Percentiles rank a stretch among this genome's conserved stretches.
phyloP scores from a whole-genome alignment of 148 eudicot genomes.

The Arbutus unedo region DNA sequence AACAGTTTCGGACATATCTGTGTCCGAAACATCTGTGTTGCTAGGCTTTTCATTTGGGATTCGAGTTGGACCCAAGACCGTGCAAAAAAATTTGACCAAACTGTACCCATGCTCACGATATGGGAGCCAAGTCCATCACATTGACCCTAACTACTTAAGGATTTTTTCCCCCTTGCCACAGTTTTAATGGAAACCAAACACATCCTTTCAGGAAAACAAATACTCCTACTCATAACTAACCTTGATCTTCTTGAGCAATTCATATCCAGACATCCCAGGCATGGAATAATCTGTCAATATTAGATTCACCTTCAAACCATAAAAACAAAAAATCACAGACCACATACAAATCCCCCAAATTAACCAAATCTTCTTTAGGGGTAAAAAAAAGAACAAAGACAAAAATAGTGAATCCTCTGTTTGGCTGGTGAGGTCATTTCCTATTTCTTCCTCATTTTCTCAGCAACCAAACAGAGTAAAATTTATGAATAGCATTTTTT shows the following conservation, averaged over 20 bases:
- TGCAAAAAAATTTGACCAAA: too few species aligned
- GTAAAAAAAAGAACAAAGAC: too few species aligned
- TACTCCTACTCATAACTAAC: slow-evolving; percentile 27
- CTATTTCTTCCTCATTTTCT: neutral
- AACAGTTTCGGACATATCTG: too few species aligned
- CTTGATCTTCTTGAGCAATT: slow-evolving; percentile 65
- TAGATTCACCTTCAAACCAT: slow-evolving; percentile 56
- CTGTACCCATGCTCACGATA: too few species aligned
- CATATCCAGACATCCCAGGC: slow-evolving; percentile 86
- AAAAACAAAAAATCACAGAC: slow-evolving; percentile 10
- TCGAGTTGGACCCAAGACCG: too few species aligned
- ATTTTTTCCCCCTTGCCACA: neutral
- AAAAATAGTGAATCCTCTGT: neutral
- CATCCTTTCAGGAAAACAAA: neutral
- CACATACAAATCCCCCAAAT: neutral
- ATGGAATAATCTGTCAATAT: slow-evolving; percentile 83
- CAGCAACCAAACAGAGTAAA: slow-evolving; percentile 2
- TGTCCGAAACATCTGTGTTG: too few species aligned
- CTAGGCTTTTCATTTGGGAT: too few species aligned
- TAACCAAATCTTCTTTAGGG: neutral
- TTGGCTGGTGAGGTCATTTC: neutral
- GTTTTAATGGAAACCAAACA: neutral
- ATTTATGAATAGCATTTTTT: neutral
- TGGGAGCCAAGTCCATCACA: too few species aligned
- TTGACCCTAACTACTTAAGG: too few species aligned